These are phyloP conservation scores for Ophiostoma tasmaniense DNA, from an alignment of 2,329 filamentous ascomycete genomes.

Conservation along the genomic window DNA sequence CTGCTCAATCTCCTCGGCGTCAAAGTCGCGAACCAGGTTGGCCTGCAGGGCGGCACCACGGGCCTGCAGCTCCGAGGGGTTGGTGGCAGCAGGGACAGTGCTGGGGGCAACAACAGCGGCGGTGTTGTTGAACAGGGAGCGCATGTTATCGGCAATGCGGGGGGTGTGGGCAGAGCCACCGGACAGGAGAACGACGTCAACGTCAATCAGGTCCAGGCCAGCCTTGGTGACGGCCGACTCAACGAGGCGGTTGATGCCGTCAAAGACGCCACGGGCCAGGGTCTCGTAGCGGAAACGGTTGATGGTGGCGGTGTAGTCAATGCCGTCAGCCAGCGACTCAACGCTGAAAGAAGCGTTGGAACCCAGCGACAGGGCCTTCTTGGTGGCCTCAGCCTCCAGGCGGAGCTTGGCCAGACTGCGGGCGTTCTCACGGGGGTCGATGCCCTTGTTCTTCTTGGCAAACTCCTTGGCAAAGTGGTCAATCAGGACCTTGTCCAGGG, in stretches of 20 bases:
- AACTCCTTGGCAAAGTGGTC: conserved; percentile 99
- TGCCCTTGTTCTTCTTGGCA: conserved; percentile 82
- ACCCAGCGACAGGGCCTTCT: conserved; percentile 84
- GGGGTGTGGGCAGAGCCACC: conserved; percentile 91
- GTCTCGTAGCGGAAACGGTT: conserved; percentile 93
- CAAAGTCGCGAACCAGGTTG: conserved; percentile 88
- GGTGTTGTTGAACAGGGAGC: conserved; percentile 68
- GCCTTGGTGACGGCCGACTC: conserved; percentile 86
- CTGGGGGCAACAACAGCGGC: conserved; percentile 77
- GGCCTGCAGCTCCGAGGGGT: conserved; percentile 83
- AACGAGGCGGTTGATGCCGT: conserved; percentile 78
- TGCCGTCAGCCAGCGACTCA: conserved; percentile 78
- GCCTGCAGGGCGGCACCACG: conserved; percentile 94
- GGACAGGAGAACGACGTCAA: conserved; percentile 89
- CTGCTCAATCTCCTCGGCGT: conserved; percentile 87
- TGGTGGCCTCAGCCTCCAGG: conserved; percentile 81
- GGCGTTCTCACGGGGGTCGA: conserved; percentile 74
- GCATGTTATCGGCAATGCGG: conserved; percentile 76
- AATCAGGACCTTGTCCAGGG: conserved; percentile 83
- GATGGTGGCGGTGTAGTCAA: conserved; percentile 85
- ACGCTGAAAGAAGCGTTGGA: conserved; percentile 86
- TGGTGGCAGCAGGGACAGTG: conserved; percentile 68
- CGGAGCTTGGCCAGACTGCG: conserved; percentile 85
- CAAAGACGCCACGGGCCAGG: conserved; percentile 75
- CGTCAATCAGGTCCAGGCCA: conserved; percentile 79